Conservation (phyloP, 1,284 basidiomycete genomes). For the Psilocybe mexicana region DNA sequence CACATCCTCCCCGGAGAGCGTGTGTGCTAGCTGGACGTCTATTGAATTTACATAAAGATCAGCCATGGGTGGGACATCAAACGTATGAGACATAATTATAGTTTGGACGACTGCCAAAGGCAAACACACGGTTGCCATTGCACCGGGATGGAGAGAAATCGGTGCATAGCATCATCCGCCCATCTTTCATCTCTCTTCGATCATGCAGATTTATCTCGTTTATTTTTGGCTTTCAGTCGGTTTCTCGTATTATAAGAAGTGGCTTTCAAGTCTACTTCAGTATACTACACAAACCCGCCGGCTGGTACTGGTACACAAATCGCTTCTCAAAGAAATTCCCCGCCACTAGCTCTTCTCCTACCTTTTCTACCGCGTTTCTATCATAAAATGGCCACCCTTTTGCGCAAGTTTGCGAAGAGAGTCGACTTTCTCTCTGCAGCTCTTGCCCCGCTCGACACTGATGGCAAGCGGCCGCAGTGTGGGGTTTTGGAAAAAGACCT, state of each 20-base stretch:
- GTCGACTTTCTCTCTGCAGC: conserved; percentile 25
- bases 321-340: neutral
- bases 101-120: neutral
- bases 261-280: too few relatives aligned
- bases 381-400: conserved; percentile 19
- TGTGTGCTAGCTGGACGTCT: too few relatives aligned
- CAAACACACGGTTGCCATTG: neutral
- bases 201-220: neutral
- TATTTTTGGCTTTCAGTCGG: too few relatives aligned
- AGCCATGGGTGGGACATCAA: too few relatives aligned
- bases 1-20: too few relatives aligned
- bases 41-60: too few relatives aligned
- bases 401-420: conserved; percentile 20
- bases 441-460: conserved; percentile 29
- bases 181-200: neutral
- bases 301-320: too few relatives aligned
- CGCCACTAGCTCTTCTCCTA: conserved; percentile 10
- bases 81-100: neutral
- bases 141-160: neutral
- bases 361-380: conserved; percentile 11
- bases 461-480: conserved; percentile 28
- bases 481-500: conserved; percentile 22
- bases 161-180: neutral
- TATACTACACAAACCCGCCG: too few relatives aligned
- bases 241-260: neutral